Evolutionary conservation across 805 yeast species (phyloP).

Genomic region (Hanseniaspora nectarophila): DNA sequence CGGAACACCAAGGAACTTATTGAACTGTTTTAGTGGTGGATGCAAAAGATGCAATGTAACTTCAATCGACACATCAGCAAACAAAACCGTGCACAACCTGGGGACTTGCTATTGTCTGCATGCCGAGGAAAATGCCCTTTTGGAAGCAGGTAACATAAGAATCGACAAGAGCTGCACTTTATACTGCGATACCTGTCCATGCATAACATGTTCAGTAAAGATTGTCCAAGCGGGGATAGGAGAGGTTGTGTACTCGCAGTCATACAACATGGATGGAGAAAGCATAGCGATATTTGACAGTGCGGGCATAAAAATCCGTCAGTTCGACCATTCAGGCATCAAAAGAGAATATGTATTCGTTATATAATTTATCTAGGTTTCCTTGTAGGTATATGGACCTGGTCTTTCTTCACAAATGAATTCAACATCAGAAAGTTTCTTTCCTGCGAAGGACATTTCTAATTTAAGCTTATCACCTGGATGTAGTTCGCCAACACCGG

Average conservation of each 20-base stretch:
- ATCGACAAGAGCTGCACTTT: conserved; percentile 45
- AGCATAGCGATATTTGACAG: conserved; percentile 58
- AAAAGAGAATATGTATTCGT: not conserved
- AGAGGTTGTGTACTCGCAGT: conserved; percentile 86
- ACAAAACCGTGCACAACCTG: conserved; percentile 29
- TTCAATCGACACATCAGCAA: conserved; percentile 34
- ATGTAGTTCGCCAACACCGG: conserved; percentile 77
- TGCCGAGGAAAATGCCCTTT: conserved; percentile 91
- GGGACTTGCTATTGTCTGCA: conserved; percentile 86
- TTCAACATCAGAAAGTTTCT: conserved; percentile 38
- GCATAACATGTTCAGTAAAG: conserved; percentile 88
- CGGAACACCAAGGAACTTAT: conserved; percentile 85
- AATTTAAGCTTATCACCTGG: conserved; percentile 75
- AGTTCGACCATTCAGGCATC: conserved; percentile 29
- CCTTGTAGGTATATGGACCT: conserved; percentile 48
- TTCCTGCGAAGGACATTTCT: conserved; percentile 44
- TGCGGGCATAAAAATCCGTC: conserved; percentile 64
- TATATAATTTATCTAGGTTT: conserved; percentile 24
- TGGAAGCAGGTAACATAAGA: conserved; percentile 88
- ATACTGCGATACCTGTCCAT: conserved; percentile 95
- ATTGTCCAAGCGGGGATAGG: conserved; percentile 84
- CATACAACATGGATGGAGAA: conserved; percentile 81
- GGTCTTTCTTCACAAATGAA: conserved; percentile 36
- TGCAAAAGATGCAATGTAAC: conserved; percentile 79
- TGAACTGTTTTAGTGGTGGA: conserved; percentile 92